Base-by-base conservation (phyloP, 2,329 filamentous ascomycete genomes). In the Chlorencoelia australis region DNA sequence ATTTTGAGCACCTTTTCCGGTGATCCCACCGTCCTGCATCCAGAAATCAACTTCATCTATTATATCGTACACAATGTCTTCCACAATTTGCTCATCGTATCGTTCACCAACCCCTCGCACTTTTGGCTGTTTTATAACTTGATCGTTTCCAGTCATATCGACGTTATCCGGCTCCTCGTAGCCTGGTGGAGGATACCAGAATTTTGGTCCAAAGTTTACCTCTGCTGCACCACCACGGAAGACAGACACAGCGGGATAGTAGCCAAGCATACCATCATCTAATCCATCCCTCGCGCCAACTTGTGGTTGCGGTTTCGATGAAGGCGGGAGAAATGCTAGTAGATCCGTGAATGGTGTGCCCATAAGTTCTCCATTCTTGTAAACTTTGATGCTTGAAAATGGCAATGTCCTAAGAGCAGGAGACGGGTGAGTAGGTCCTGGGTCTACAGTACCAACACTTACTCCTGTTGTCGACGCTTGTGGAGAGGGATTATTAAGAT, bases 1-100 rank as follows among this genome's bases (percentile, higher is more conserved):
- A 26, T 46, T 46, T 19, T 47, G 41, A 4, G 45, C 48, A 7
- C 45, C 45, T 34, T 49, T 51, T 30, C 47, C 47, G 28, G 37
- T 47, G 39, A 50, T 42, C 17, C 53, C 48, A 15, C 51, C 53
- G 42, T 55, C 83, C 54, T 83, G 75, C 58, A 79, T 69, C 79
- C 76, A 93, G 62, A 84, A 91, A 63, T 94, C 87, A 32, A 94
- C 83, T 61, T 98, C 91, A 54, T 98, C 91, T 20, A 96, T 70
- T 35, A 98, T 73, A 59, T 98, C 91, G 57, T 87, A 94, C 19
- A 94, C 73, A 16, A 95, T 69, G 53, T 98, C 91, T 62, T 98
- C 91, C 10, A 82, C 87, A 43, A 98, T 88, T 64, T 96, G 89
- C 56, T 98, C 88, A 41, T 78, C 75, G 59, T 87, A 96, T 20